These are phyloP conservation scores for Calonectria crousiana DNA, from an alignment of 2,329 filamentous ascomycete species.

Conservation along the genomic window DNA sequence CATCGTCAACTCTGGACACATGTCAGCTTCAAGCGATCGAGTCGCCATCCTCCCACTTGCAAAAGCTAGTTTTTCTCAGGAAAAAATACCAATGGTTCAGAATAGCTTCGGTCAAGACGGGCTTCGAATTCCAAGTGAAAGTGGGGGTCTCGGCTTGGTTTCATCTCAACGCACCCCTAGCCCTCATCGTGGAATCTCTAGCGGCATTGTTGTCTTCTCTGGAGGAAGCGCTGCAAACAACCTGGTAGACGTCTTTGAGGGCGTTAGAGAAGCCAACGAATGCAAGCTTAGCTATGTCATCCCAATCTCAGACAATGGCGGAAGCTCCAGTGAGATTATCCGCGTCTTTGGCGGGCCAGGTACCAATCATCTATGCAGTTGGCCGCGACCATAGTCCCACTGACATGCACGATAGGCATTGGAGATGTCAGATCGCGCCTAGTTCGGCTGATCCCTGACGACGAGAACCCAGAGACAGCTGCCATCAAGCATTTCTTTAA, in stretches of 20 bases:
- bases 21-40: constrained; percentile 15
- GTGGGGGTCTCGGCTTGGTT: constrained; percentile 35
- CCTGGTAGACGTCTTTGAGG: constrained; percentile 89
- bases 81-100: constrained; percentile 32
- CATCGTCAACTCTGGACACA: constrained; percentile 14
- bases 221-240: constrained; percentile 95
- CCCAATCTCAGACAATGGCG: constrained; percentile 95
- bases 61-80: background rate
- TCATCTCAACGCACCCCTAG: constrained; percentile 35
- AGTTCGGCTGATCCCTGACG: constrained; percentile 85
- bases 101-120: constrained; percentile 33
- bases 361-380: constrained; percentile 48
- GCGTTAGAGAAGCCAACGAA: constrained; percentile 71
- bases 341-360: constrained; percentile 95
- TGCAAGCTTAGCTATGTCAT: constrained; percentile 87
- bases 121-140: constrained; percentile 38
- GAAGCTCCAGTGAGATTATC: constrained; percentile 92
- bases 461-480: constrained; percentile 72
- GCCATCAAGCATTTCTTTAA: constrained; percentile 91
- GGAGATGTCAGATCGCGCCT: constrained; percentile 70
- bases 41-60: background rate
- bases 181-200: constrained; percentile 32
- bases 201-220: constrained; percentile 83
- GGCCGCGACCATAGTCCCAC: constrained; percentile 12
- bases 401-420: constrained; percentile 62